phyloP scores from a whole-genome alignment of 2,329 filamentous ascomycete genomes.

The Microascus cirrosus region DNA sequence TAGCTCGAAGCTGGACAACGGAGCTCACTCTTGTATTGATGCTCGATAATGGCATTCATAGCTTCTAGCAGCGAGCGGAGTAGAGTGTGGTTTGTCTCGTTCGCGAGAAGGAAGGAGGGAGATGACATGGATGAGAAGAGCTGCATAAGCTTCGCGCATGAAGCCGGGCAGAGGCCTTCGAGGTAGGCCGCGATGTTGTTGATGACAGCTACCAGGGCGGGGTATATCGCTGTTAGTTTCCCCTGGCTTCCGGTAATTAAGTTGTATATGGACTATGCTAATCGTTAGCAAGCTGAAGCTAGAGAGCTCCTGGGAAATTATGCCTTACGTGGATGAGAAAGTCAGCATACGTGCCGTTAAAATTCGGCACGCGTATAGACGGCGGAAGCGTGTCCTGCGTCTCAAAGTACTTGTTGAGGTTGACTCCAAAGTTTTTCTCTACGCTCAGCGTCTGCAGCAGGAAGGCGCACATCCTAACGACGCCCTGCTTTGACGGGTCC shows the following conservation, averaged over 20 bases:
- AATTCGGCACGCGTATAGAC: constrained; percentile 71
- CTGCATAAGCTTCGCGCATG: constrained; percentile 75
- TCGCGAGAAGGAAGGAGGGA: constrained; percentile 82
- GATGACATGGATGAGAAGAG: constrained; percentile 88
- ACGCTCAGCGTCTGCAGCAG: constrained; percentile 90
- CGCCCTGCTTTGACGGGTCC: constrained; percentile 78
- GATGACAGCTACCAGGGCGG: constrained; percentile 80
- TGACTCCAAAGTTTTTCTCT: constrained; percentile 80
- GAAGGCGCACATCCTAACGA: constrained; percentile 97
- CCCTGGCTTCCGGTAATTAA: constrained; percentile 88
- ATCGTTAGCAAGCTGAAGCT: constrained; percentile 14
- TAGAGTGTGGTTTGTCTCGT: constrained; percentile 79
- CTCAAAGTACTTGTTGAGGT: constrained; percentile 80
- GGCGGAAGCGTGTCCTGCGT: constrained; percentile 78
- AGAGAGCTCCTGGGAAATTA: not conserved
- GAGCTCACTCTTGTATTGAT: constrained; percentile 64
- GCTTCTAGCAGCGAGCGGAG: constrained; percentile 77
- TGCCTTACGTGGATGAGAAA: constrained; percentile 75
- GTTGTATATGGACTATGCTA: constrained; percentile 69
- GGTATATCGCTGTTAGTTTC: constrained; percentile 82
- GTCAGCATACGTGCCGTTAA: constrained; percentile 84
- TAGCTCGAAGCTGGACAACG: not conserved
- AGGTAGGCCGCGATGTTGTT: constrained; percentile 86
- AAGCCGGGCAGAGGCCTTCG: constrained; percentile 61
- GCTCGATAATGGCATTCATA: constrained; percentile 81